These are phyloP conservation scores for Zhuliangozyma blackwelliae DNA, from an alignment of 1,139 yeast genomes.

Conservation along the genomic window DNA sequence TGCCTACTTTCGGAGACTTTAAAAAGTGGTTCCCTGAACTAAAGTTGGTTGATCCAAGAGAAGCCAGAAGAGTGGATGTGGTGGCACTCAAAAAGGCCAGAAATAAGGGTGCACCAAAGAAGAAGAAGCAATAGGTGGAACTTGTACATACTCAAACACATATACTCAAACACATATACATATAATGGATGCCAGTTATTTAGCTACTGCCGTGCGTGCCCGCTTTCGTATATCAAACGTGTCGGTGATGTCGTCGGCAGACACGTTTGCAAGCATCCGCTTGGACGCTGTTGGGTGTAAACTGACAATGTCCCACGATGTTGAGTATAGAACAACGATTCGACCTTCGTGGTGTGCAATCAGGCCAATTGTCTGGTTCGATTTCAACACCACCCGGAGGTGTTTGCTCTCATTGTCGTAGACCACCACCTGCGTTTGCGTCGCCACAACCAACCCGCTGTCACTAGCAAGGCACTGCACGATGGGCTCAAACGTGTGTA, in stretches of 20 bases:
- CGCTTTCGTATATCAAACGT: conserved; percentile 22
- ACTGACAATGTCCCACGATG: background rate
- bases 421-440: conserved; percentile 2
- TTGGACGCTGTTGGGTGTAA: conserved; percentile 1
- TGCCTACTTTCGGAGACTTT: conserved; percentile 61
- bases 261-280: conserved; percentile 4
- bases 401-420: background rate
- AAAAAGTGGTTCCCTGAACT: conserved; percentile 55
- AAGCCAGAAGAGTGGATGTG: conserved; percentile 63
- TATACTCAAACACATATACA: conserved; percentile 1
- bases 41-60: conserved; percentile 67
- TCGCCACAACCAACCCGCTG: conserved; percentile 2
- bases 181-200: background rate
- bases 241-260: conserved; percentile 26
- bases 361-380: conserved; percentile 1
- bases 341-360: background rate
- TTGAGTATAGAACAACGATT: background rate
- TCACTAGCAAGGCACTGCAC: background rate
- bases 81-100: conserved; percentile 72
- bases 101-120: conserved; percentile 91
- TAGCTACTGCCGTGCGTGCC: conserved; percentile 8
- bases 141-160: conserved; percentile 6
- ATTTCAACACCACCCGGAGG: background rate
- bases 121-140: conserved; percentile 33
- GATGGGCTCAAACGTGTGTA: conserved; percentile 1